A percentile compares a stretch with the other conserved stretches of the same genome.
These are phyloP conservation scores for Galeopsis tetrahit DNA, from an alignment of 257 asterid genomes.

Conservation along the genomic window DNA sequence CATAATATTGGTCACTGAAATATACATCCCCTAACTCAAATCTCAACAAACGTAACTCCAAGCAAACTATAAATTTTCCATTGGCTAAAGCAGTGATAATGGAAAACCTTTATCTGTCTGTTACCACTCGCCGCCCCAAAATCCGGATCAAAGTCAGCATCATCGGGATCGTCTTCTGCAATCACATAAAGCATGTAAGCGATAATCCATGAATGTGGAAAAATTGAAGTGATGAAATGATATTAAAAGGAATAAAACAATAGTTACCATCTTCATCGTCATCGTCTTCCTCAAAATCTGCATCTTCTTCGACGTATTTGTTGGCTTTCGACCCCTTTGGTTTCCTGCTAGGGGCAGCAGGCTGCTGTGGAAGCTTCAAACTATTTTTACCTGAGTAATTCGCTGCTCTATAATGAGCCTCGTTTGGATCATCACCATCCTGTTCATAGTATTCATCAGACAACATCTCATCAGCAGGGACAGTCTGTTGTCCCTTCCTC, in stretches of 20 bases:
- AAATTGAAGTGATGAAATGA: constrained; percentile 7
- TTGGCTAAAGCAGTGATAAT: constrained; percentile 17
- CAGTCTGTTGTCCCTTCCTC: constrained; percentile 55
- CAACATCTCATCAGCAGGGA: constrained; percentile 89
- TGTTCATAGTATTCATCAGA: constrained; percentile 99
- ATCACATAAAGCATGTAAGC: constrained; percentile 23
- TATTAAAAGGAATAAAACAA: constrained; percentile 1
- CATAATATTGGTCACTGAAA: constrained; percentile 19
- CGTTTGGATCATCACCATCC: constrained; percentile 87
- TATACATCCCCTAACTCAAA: constrained; percentile 14
- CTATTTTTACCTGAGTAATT: constrained; percentile 59
- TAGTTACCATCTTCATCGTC: constrained; percentile 55
- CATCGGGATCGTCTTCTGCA: constrained; percentile 96
- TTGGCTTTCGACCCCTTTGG: constrained; percentile 54
- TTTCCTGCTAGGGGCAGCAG: constrained; percentile 58
- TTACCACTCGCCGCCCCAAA: constrained; percentile 59
- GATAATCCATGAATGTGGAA: not conserved
- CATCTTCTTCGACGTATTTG: constrained; percentile 57
- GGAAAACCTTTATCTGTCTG: constrained; percentile 65
- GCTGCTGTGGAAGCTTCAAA: constrained; percentile 55
- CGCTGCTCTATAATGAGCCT: constrained; percentile 60
- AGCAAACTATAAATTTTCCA: constrained; percentile 26
- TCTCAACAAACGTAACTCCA: constrained; percentile 9
- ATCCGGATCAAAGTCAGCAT: constrained; percentile 91
- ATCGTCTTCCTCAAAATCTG: constrained; percentile 58